These are phyloP conservation scores for Gastrolobium bilobum DNA, from an alignment of 306 rosid genomes.

Conservation along the genomic window DNA sequence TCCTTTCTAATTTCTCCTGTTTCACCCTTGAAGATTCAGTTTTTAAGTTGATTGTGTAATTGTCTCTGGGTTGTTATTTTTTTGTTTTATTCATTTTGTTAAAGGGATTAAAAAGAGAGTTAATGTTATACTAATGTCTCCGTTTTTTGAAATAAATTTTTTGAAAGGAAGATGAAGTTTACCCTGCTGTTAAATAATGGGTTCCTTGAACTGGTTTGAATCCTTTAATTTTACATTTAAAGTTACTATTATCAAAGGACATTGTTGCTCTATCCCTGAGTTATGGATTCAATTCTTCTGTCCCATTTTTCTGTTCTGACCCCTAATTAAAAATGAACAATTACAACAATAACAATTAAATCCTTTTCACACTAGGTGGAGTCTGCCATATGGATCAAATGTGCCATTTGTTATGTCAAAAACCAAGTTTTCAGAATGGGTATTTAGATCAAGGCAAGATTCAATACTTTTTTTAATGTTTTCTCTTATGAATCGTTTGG, in stretches of 20 bases:
- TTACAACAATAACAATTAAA: neutral
- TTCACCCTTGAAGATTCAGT: conserved; percentile 1
- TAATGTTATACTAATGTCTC: neutral
- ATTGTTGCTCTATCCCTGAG: conserved; percentile 23
- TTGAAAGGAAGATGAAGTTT: conserved; percentile 1
- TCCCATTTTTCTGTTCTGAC: neutral
- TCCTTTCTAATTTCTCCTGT: neutral
- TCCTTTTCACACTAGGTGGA: neutral
- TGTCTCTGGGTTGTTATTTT: conserved; percentile 21
- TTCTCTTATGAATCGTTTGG: no score
- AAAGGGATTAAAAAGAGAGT: neutral
- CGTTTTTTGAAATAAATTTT: neutral
- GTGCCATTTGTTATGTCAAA: conserved; percentile 24
- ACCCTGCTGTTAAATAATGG: neutral
- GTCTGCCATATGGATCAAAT: neutral
- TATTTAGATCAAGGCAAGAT: no score
- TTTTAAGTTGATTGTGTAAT: conserved; percentile 15
- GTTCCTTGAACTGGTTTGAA: conserved; percentile 25
- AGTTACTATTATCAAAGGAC: conserved; percentile 4
- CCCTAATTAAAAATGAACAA: neutral
- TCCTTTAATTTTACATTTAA: conserved; percentile 12
- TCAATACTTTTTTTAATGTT: no score
- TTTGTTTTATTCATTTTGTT: neutral
- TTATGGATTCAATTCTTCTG: neutral
- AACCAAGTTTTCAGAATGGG: neutral